These are phyloP conservation scores for Trichoderma koningii DNA, from an alignment of 2,329 filamentous ascomycete species.

Conservation along the genomic window DNA sequence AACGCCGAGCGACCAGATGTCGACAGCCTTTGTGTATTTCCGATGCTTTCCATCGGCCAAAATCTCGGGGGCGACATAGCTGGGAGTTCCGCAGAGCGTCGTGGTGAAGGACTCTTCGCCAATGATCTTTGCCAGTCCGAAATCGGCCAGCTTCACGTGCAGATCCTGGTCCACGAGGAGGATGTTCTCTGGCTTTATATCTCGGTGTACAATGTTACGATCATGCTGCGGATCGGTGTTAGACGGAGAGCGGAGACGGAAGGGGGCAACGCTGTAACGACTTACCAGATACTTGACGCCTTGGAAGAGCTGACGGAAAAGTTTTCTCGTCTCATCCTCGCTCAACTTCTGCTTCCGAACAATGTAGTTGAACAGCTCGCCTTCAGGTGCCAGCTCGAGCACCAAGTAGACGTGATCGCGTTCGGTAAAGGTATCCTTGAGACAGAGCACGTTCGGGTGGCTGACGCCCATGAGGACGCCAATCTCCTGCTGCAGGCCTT, in stretches of 20 bases:
- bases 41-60: slow-evolving; percentile 78
- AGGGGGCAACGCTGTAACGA: background rate
- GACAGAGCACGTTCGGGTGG: slow-evolving; percentile 86
- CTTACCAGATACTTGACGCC: slow-evolving; percentile 92
- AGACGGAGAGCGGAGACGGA: background rate
- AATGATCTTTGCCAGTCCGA: slow-evolving; percentile 96
- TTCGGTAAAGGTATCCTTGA: slow-evolving; percentile 96
- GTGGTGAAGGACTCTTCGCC: slow-evolving; percentile 98
- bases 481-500: slow-evolving; percentile 91
- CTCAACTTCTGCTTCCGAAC: slow-evolving; percentile 85
- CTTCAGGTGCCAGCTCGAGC: slow-evolving; percentile 85
- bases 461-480: slow-evolving; percentile 96
- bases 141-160: slow-evolving; percentile 90
- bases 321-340: slow-evolving; percentile 79
- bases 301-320: slow-evolving; percentile 90
- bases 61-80: slow-evolving; percentile 95
- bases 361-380: slow-evolving; percentile 95
- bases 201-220: slow-evolving; percentile 93
- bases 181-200: slow-evolving; percentile 98
- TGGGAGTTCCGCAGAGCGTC: slow-evolving; percentile 93
- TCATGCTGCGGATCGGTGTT: slow-evolving; percentile 68
- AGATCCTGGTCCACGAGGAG: slow-evolving; percentile 82
- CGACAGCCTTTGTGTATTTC: slow-evolving; percentile 91
- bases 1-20: slow-evolving; percentile 96
- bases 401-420: slow-evolving; percentile 87